Evolutionary conservation across 306 rosid species (phyloP).

Genomic region (Quercus suber): DNA sequence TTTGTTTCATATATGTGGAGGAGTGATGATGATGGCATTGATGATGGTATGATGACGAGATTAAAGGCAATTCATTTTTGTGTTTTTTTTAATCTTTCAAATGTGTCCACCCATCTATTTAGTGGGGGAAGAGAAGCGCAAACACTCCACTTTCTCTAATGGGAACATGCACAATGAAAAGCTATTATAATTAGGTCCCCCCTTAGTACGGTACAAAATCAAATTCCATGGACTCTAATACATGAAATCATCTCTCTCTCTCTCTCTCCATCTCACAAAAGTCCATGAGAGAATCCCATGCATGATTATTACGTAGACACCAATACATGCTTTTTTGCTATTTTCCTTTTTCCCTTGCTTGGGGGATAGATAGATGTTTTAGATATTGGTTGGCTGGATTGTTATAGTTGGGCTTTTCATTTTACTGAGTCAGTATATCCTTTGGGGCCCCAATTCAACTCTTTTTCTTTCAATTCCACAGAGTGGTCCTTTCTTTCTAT

Average conservation of each 20-base stretch:
- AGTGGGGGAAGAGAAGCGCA: conserved; percentile 57
- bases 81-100: no score
- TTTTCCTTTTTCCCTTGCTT: conserved; percentile 22
- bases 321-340: conserved; percentile 30
- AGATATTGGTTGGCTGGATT: not conserved
- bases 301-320: conserved; percentile 73
- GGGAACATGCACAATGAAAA: conserved; percentile 56
- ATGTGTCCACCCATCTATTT: conserved; percentile 40
- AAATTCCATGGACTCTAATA: conserved; percentile 26
- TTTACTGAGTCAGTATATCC: not conserved
- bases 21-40: conserved; percentile 59
- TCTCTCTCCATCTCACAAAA: conserved; percentile 5
- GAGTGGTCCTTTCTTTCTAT: not conserved
- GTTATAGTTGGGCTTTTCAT: not conserved
- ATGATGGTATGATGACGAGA: conserved; percentile 76
- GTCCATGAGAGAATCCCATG: conserved; percentile 63
- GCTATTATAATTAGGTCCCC: conserved; percentile 67
- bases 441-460: not conserved
- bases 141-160: conserved; percentile 66
- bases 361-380: not conserved
- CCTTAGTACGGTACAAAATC: conserved; percentile 32
- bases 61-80: conserved; percentile 24
- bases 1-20: not conserved
- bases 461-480: not conserved
- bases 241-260: conserved; percentile 32